phyloP scores from a whole-genome alignment of 129 eudicot species.

The Pulicaria dysenterica region DNA sequence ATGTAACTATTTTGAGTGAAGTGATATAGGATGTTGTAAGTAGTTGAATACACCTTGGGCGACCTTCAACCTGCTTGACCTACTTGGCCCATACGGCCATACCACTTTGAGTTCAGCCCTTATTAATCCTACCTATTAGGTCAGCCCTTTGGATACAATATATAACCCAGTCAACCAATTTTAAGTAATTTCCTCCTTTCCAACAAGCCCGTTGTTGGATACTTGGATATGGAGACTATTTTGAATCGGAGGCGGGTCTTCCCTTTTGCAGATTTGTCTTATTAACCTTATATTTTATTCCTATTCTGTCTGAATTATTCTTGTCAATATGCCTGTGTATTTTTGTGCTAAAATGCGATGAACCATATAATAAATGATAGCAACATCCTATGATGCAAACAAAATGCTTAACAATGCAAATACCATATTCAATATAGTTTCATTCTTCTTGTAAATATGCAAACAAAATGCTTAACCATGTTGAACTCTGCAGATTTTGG shows the following conservation, averaged over 20 bases:
- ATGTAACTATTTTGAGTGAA: no score
- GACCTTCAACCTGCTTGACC: background rate
- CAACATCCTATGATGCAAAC: no score
- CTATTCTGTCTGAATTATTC: no score
- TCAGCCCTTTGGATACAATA: background rate
- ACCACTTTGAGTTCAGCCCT: no score
- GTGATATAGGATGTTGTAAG: background rate
- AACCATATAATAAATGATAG: no score
- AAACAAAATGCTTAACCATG: no score
- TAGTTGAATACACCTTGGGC: background rate
- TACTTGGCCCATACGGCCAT: background rate
- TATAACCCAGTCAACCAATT: background rate
- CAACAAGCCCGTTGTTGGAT: background rate
- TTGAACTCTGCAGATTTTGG: conserved; percentile 60
- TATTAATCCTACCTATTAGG: background rate
- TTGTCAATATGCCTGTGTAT: no score
- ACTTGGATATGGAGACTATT: background rate
- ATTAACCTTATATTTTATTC: background rate
- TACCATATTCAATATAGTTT: no score
- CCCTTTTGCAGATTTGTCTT: background rate
- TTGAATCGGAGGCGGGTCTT: background rate
- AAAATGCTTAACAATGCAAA: no score
- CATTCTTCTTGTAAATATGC: no score
- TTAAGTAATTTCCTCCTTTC: background rate
- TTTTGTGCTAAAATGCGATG: no score